Evolutionary conservation across 345 rosid genomes (phyloP).

Genomic region (Luvunga scandens): DNA sequence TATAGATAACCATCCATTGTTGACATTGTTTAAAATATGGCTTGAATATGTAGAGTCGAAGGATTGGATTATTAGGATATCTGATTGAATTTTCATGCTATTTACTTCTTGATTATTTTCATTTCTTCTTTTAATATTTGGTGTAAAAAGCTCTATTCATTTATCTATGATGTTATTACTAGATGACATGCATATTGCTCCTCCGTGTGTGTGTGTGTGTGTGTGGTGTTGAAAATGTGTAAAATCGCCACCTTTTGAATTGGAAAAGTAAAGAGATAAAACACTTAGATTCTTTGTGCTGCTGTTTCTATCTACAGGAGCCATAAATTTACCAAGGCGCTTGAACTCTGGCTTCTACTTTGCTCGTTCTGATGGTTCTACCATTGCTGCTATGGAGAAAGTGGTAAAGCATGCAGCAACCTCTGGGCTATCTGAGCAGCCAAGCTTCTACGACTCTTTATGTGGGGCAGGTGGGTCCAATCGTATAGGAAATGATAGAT

Average conservation of each 20-base stretch:
- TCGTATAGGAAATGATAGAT: constrained; percentile 52
- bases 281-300: not conserved
- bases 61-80: not conserved
- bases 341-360: constrained; percentile 92
- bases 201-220: not conserved
- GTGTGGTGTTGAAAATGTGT: not conserved
- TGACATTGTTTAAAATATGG: not conserved
- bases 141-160: not conserved
- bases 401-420: constrained; percentile 84
- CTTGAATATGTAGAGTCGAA: not conserved
- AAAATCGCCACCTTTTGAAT: not conserved
- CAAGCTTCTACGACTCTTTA: constrained; percentile 86
- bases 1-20: not conserved
- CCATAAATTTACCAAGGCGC: constrained; percentile 84
- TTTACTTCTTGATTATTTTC: not conserved
- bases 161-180: not conserved
- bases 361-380: constrained; percentile 51
- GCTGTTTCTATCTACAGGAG: constrained; percentile 39
- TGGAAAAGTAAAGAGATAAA: not conserved
- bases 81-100: not conserved
- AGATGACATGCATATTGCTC: not conserved
- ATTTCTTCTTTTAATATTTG: not conserved
- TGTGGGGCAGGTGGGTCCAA: constrained; percentile 80
- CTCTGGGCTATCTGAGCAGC: constrained; percentile 82
- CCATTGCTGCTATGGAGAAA: constrained; percentile 77